phyloP scores from a whole-genome alignment of 495 filamentous ascomycete species.

The Daldinia childiae region DNA sequence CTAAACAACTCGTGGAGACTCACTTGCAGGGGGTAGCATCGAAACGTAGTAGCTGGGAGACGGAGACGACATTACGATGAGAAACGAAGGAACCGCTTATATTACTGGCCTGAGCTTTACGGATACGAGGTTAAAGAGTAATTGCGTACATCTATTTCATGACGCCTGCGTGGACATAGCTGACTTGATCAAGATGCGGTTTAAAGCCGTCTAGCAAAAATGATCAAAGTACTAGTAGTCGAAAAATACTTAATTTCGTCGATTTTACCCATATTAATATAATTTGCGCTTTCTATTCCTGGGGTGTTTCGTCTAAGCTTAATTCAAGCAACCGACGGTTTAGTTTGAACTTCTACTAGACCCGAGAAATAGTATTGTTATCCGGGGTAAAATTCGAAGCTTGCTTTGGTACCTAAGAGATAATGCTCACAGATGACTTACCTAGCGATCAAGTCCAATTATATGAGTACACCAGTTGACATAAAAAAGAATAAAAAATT shows the following conservation, averaged over 20 bases:
- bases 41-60: conserved; percentile 37
- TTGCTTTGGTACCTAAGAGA: background rate
- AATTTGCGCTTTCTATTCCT: background rate
- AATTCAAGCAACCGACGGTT: background rate
- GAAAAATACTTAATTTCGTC: background rate
- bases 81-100: conserved; percentile 13
- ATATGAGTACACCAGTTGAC: no score
- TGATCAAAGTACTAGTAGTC: conserved; percentile 1
- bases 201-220: conserved; percentile 1
- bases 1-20: conserved; percentile 46
- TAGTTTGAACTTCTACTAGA: background rate
- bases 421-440: no score
- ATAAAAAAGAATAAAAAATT: background rate
- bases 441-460: background rate
- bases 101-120: background rate
- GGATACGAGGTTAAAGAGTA: background rate
- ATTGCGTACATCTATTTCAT: conserved; percentile 6
- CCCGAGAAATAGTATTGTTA: background rate
- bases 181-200: conserved; percentile 11
- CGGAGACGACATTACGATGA: conserved; percentile 37
- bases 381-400: background rate
- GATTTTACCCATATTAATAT: conserved; percentile 10
- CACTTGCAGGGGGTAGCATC: conserved; percentile 43
- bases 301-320: background rate
- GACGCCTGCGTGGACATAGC: conserved; percentile 12